A percentile compares a stretch with the other conserved stretches of the same genome.
Evolutionary conservation across 139 green algal genomes (phyloP).

Genomic region (Trebouxia sp.): DNA sequence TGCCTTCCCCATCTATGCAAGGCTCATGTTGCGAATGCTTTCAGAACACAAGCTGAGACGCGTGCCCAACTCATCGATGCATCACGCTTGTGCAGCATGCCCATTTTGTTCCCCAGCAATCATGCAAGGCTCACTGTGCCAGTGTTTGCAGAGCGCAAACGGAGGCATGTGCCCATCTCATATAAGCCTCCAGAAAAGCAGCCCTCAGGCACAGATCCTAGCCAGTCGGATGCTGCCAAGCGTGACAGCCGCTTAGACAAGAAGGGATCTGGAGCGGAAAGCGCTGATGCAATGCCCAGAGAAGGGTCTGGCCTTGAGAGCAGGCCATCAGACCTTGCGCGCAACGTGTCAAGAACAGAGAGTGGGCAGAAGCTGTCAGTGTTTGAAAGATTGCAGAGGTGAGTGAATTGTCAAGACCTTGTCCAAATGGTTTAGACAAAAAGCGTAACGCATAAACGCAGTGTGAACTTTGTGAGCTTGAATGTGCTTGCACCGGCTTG

Average conservation of each 20-base stretch:
- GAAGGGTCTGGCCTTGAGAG: neutral
- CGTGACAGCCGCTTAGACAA: neutral
- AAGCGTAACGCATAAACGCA: too few relatives aligned
- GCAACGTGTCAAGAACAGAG: neutral
- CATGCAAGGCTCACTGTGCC: neutral
- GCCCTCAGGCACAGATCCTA: neutral
- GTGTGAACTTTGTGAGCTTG: too few relatives aligned
- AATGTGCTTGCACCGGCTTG: too few relatives aligned
- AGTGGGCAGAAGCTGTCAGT: conserved; percentile 19
- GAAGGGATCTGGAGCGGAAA: neutral
- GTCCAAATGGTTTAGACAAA: too few relatives aligned
- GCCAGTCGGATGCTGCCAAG: neutral
- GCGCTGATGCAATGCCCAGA: neutral
- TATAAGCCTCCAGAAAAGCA: conserved; percentile 17
- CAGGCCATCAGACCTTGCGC: neutral
- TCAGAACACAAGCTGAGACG: too few relatives aligned
- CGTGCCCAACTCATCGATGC: too few relatives aligned
- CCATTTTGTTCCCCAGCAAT: too few relatives aligned
- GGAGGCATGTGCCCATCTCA: conserved; percentile 25
- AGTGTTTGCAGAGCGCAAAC: conserved; percentile 17
- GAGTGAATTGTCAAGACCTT: too few relatives aligned
- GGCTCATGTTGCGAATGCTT: too few relatives aligned
- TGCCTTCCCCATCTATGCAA: too few relatives aligned
- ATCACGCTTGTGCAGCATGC: too few relatives aligned
- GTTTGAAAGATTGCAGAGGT: conserved; percentile 17